phyloP scores from a whole-genome alignment of 73 alveolate species.

The Paramecium tetraurelia region DNA sequence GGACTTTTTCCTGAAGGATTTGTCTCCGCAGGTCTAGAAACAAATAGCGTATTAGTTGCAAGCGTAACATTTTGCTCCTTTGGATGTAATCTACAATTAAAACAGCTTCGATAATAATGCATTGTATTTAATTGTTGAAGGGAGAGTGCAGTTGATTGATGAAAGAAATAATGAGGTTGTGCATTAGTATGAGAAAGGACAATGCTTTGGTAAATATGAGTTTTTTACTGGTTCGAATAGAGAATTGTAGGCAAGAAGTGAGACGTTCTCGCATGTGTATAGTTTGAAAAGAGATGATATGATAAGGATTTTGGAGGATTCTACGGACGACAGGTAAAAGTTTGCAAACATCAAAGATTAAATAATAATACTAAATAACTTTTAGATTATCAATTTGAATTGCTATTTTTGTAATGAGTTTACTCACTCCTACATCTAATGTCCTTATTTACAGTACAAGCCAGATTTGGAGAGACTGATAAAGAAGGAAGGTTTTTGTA shows the following conservation, averaged over 20 bases:
- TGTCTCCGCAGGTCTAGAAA: not conserved
- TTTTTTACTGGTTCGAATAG: not conserved
- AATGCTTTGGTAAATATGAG: conserved; percentile 31
- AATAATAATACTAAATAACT: not conserved
- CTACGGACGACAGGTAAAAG: not conserved
- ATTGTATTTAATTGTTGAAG: not conserved
- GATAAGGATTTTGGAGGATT: not conserved
- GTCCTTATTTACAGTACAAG: not conserved
- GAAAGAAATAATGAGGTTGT: not conserved
- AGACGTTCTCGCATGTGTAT: not conserved
- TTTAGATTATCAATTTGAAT: not conserved
- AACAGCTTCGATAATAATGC: not conserved
- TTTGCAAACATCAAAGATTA: not conserved
- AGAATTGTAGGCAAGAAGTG: not conserved
- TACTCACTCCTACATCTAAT: not conserved
- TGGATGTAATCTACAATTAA: not conserved
- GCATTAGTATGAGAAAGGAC: not conserved
- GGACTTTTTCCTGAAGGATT: not conserved
- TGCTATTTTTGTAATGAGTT: not conserved
- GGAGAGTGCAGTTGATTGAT: not conserved
- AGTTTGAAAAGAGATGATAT: not conserved
- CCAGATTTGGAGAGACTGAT: conserved; percentile 8
- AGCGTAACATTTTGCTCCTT: not conserved
- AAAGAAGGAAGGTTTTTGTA: not conserved
- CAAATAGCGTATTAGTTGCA: not conserved